Evolutionary conservation across 2,329 filamentous ascomycete species (phyloP), one percentile per base, ranked within the genome.

Genomic region (Colletotrichum costaricense): DNA sequence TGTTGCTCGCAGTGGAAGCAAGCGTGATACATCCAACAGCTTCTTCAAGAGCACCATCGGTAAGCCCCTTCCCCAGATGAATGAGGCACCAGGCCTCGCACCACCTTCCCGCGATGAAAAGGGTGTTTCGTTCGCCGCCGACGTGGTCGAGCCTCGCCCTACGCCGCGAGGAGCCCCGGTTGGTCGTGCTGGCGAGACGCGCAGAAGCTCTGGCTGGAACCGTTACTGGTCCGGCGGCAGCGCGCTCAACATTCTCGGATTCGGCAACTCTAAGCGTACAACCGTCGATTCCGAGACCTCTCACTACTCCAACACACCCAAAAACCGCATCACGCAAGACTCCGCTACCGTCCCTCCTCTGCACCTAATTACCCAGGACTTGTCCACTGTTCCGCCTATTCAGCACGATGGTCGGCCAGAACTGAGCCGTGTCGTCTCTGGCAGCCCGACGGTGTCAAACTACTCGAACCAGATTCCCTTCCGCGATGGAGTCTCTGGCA

Each of bases 141-240:
- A 76, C 67, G 79, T 77, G 6, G 76, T 78, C 73, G 83, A 77
- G 79, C 84, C 84, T 71, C 84, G 82, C 69, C 79, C 80, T 54
- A 75, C 80, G 78, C 72, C 83, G 68, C 73, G 76, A 74, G 74
- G 82, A 79, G 66, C 54, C 5, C 68, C 62, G 7, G 63, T 78
- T 74, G 75, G 82, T 58, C 76, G 77, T 65, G 79, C 87, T 63
- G 86, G 85, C 62, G 83, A 82, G 57, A 83, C 85, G 24, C 87
- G 91, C 68, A 87, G 90, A 78, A 94, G 92, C 77, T 94, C 92
- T 4, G 92, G 92, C 60, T 95, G 93, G 93, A 94, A 94, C 81
- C 86, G 90, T 66, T 95, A 94, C 82, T 95, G 93, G 89, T 93
- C 92, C 16, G 92, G 92, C 63, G 93, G 93, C 66, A 93, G 92